These are phyloP conservation scores for Chaetomium cochliodes DNA, from an alignment of 495 filamentous ascomycete species.

Conservation along the genomic window DNA sequence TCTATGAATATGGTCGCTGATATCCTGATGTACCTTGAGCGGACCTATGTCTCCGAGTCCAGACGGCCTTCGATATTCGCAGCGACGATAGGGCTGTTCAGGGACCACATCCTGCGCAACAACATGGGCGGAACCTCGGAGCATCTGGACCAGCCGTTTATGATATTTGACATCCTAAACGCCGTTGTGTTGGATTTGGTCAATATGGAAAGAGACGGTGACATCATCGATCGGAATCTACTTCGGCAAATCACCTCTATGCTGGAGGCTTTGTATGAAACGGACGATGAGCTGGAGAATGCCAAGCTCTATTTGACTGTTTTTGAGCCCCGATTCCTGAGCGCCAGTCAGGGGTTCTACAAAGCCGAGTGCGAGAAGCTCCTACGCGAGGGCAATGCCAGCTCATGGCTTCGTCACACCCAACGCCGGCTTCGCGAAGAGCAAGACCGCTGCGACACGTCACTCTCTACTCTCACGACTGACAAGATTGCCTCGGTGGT, in stretches of 20 bases:
- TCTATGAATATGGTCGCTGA: slow-evolving; percentile 98
- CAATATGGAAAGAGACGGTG: slow-evolving; percentile 84
- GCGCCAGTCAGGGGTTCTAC: slow-evolving; percentile 72
- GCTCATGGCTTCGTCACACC: slow-evolving; percentile 78
- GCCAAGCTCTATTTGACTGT: slow-evolving; percentile 78
- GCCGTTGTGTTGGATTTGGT: slow-evolving; percentile 87
- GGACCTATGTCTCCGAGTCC: slow-evolving; percentile 69
- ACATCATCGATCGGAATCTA: slow-evolving; percentile 79
- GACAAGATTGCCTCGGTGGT: slow-evolving; percentile 74
- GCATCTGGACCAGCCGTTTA: slow-evolving; percentile 35
- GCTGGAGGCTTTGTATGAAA: slow-evolving; percentile 88
- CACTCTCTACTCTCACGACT: slow-evolving; percentile 66
- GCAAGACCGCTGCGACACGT: slow-evolving; percentile 73
- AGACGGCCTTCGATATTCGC: slow-evolving; percentile 76
- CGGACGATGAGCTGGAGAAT: slow-evolving; percentile 66
- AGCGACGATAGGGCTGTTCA: slow-evolving; percentile 80
- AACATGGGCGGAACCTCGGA: slow-evolving; percentile 40
- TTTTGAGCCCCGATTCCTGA: slow-evolving; percentile 79
- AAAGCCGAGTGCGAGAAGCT: slow-evolving; percentile 66
- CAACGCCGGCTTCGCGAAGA: slow-evolving; percentile 75
- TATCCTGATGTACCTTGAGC: slow-evolving; percentile 98
- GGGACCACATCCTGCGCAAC: slow-evolving; percentile 71
- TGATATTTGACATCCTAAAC: slow-evolving; percentile 69
- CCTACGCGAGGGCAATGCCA: slow-evolving; percentile 73
- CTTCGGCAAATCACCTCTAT: slow-evolving; percentile 83